phyloP scores from a whole-genome alignment of 2,329 filamentous ascomycete genomes.

The Pleomassaria siparia region DNA sequence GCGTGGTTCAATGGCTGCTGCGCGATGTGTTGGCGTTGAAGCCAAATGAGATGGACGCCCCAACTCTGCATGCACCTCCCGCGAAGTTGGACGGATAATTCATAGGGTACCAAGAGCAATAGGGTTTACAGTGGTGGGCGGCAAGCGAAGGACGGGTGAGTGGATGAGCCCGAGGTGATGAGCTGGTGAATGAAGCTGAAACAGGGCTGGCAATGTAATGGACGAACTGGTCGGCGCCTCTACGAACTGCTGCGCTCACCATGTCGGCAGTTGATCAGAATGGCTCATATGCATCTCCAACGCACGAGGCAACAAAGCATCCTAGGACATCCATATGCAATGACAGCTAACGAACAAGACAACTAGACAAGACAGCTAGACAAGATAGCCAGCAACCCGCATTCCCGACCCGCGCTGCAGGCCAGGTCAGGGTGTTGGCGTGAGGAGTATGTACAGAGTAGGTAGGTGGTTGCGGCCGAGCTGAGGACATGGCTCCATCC shows the following conservation, averaged over 20 bases:
- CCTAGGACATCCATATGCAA: constrained; percentile 20
- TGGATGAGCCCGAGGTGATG: constrained; percentile 26
- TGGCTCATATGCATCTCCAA: constrained; percentile 14
- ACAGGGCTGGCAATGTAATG: constrained; percentile 18
- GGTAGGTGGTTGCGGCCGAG: constrained; percentile 1
- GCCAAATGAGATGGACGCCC: constrained; percentile 25
- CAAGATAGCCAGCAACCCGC: too few species aligned
- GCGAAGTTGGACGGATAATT: constrained; percentile 32
- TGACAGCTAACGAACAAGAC: constrained; percentile 20
- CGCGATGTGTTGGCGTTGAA: constrained; percentile 40
- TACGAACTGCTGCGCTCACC: constrained; percentile 8
- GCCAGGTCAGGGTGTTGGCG: constrained; percentile 5
- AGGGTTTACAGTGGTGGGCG: constrained; percentile 14
- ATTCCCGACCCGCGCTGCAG: constrained; percentile 16
- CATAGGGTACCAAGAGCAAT: constrained; percentile 39
- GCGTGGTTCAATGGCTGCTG: constrained; percentile 31
- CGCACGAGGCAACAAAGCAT: constrained; percentile 19
- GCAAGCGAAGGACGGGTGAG: constrained; percentile 21
- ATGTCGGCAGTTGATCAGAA: constrained; percentile 15
- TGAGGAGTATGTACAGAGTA: too few species aligned
- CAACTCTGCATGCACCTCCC: constrained; percentile 26
- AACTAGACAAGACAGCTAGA: too few species aligned
- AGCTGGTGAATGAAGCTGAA: constrained; percentile 18
- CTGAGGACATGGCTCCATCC: neutral
- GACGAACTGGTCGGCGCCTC: constrained; percentile 10